These are phyloP conservation scores for Inonotus hispidus DNA, from an alignment of 1,284 basidiomycete species.

Conservation along the genomic window DNA sequence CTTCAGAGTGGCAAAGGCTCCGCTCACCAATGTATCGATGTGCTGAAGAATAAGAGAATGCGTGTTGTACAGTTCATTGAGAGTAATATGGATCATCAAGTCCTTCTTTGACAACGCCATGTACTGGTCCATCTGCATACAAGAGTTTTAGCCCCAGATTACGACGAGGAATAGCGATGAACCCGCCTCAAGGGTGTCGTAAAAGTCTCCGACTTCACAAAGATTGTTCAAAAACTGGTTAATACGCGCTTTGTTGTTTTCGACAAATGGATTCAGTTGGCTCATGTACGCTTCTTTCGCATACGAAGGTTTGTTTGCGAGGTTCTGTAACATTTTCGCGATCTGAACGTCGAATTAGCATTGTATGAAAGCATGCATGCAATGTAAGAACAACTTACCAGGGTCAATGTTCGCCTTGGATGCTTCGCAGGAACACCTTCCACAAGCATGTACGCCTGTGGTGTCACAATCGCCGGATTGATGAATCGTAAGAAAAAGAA, in stretches of 20 bases:
- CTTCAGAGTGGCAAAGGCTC: conserved; percentile 7
- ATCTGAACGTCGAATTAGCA: conserved; percentile 50
- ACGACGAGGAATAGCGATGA: not conserved
- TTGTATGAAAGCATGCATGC: not conserved
- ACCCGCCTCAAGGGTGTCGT: conserved; percentile 92
- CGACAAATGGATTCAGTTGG: conserved; percentile 96
- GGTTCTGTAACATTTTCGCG: conserved; percentile 99
- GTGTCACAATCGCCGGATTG: conserved; percentile 99
- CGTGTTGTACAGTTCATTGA: conserved; percentile 98
- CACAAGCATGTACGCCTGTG: conserved; percentile 99
- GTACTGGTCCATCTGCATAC: conserved; percentile 92
- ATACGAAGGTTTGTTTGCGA: conserved; percentile 98
- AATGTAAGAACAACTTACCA: conserved; percentile 46
- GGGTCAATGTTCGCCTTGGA: conserved; percentile 89
- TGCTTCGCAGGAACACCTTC: conserved; percentile 97
- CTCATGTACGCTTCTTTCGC: conserved; percentile 99
- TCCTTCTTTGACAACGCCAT: conserved; percentile 99
- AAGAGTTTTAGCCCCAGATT: conserved; percentile 12
- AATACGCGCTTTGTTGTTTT: conserved; percentile 96
- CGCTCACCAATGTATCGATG: conserved; percentile 84
- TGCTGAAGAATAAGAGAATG: conserved; percentile 94
- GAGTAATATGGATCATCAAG: conserved; percentile 95
- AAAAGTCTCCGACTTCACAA: conserved; percentile 99
- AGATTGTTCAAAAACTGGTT: conserved; percentile 95
- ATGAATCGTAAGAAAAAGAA: conserved; percentile 99